A percentile compares a stretch with the other conserved stretches of the same genome.
Conservation (phyloP, 192 early-diverging fungal genomes). For the Backusella tuberculispora region DNA sequence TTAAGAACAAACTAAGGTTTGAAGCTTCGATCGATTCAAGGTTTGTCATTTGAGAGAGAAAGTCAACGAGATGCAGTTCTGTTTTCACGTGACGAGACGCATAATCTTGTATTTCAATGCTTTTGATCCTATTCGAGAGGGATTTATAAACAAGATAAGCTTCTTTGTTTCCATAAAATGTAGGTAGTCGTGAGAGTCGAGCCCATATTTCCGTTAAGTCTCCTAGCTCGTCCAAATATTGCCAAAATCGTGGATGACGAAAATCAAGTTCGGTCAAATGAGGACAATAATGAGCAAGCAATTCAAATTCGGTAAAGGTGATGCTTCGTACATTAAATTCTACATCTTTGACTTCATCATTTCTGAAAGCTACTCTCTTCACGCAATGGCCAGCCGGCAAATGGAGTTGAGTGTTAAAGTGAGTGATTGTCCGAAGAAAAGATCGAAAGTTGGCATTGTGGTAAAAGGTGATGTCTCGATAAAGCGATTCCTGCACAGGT, state of each 20-base stretch:
- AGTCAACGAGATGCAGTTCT: background rate
- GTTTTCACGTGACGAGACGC: slow-evolving; percentile 9
- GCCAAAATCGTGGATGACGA: background rate
- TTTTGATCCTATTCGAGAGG: background rate
- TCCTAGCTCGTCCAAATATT: background rate
- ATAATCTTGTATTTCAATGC: background rate
- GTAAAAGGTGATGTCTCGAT: background rate
- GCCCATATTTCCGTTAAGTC: background rate
- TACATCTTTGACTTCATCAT: background rate
- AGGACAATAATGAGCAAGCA: background rate
- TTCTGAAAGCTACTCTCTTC: background rate
- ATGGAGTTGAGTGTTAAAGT: background rate
- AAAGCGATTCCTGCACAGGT: slow-evolving; percentile 8
- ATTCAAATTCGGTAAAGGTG: slow-evolving; percentile 17
- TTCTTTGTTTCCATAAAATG: background rate
- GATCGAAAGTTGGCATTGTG: background rate
- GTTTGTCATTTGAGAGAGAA: background rate
- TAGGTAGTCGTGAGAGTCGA: background rate
- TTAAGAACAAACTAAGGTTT: background rate
- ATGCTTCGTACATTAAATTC: background rate
- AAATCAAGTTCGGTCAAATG: slow-evolving; percentile 13
- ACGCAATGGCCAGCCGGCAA: background rate
- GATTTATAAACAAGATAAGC: background rate
- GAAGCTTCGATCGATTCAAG: background rate
- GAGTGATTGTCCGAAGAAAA: slow-evolving; percentile 9